These are phyloP conservation scores for Boletus rex-veris DNA, from an alignment of 768 basidiomycete genomes.

Conservation along the genomic window DNA sequence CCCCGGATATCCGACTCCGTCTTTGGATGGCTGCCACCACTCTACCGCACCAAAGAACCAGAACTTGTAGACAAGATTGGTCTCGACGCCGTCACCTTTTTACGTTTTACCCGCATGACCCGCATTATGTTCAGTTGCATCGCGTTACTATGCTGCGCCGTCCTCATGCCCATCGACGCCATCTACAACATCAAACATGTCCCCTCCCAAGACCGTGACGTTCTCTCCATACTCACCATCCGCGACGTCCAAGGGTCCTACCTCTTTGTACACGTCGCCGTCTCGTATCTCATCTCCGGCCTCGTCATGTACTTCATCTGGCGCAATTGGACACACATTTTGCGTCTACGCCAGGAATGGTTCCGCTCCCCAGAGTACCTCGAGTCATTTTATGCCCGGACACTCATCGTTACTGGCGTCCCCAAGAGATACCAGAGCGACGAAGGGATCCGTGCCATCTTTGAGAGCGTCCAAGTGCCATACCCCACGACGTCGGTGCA, in stretches of 20 bases:
- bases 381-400: slow-evolving; percentile 89
- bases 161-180: slow-evolving; percentile 86
- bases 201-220: slow-evolving; percentile 45
- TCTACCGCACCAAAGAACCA: slow-evolving; percentile 81
- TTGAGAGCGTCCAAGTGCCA: slow-evolving; percentile 71
- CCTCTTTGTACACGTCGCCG: slow-evolving; percentile 82
- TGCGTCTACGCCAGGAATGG: slow-evolving; percentile 78
- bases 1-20: slow-evolving; percentile 80
- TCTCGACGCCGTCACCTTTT: slow-evolving; percentile 88
- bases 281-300: slow-evolving; percentile 77
- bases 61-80: slow-evolving; percentile 86
- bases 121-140: slow-evolving; percentile 68
- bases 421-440: slow-evolving; percentile 81
- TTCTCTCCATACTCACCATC: slow-evolving; percentile 81
- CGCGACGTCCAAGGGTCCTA: slow-evolving; percentile 69
- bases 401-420: slow-evolving; percentile 77
- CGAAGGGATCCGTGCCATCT: slow-evolving; percentile 74
- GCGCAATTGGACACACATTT: slow-evolving; percentile 73
- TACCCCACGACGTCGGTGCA: slow-evolving; percentile 92
- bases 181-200: slow-evolving; percentile 77
- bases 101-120: slow-evolving; percentile 87
- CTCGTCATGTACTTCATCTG: slow-evolving; percentile 71
- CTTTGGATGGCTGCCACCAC: slow-evolving; percentile 87
- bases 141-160: slow-evolving; percentile 58
- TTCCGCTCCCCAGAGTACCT: slow-evolving; percentile 89